Conservation (phyloP, 192 early-diverging fungal genomes). For the Backusella psychrophila region DNA sequence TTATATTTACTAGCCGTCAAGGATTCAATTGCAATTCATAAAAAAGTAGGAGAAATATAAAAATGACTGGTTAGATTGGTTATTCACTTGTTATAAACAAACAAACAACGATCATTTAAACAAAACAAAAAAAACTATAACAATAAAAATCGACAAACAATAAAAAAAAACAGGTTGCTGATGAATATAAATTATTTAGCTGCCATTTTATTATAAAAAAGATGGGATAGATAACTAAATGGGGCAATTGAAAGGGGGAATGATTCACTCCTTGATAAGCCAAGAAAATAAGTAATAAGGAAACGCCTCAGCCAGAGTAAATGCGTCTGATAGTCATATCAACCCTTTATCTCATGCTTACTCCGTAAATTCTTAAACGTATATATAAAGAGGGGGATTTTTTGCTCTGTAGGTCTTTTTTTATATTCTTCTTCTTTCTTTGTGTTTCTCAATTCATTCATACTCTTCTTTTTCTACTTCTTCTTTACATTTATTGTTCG, state of each 20-base stretch:
- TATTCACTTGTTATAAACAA: not conserved
- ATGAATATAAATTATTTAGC: not conserved
- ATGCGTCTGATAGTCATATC: not conserved
- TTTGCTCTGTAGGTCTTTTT: not conserved
- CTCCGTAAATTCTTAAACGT: not conserved
- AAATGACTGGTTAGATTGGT: not conserved
- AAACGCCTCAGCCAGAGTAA: not conserved
- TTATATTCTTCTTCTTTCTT: not conserved
- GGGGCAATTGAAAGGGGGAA: not conserved
- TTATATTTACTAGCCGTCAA: not conserved
- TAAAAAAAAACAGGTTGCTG: not conserved
- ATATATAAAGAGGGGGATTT: slow-evolving; percentile 1
- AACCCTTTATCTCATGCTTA: slow-evolving; percentile 1
- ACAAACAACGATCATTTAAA: not conserved
- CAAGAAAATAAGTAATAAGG: not conserved
- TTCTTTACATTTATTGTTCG: not conserved
- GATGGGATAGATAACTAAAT: not conserved
- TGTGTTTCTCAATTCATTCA: not conserved
- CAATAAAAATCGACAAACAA: not conserved
- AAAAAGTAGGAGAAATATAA: not conserved
- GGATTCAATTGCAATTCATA: not conserved
- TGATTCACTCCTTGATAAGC: not conserved
- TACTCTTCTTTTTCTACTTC: not conserved
- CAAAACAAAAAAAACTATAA: not conserved
- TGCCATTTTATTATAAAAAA: not conserved